Base-by-base conservation (phyloP, 1,284 basidiomycete genomes). In the Uromyces viciae-fabae region DNA sequence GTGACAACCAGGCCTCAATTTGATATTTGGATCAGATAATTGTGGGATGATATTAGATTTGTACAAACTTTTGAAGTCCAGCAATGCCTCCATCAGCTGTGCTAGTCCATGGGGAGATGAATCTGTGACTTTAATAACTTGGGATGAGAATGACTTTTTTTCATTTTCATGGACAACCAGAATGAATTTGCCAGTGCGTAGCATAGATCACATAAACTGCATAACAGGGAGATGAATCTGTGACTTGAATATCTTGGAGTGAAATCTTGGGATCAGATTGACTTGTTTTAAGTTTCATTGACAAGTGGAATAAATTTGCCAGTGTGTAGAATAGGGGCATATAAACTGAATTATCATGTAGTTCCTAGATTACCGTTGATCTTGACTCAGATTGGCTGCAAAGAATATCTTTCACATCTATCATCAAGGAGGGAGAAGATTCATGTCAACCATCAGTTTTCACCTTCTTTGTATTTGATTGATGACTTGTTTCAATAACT, bases 311-410 rank as follows among this genome's bases (percentile, higher is more conserved):
- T 46, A 69, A 42, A 2, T 46, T 11, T 38, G 42, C 66, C 17
- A 69, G 25, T 25, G 46, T 42, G 42, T 69, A 69, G 33, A 36
- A 69, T 36, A 69, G 38, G 2, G 66, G 66, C 42, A 69, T 42
- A 40, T n/a, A 46, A 2, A 38, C 25, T 3, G 66, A 36, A 14
- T 46, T 22, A 40, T 69, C 66, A 5, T 43, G 22, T 31, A 69
- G 25, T 19, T 46, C 40, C 40, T 25, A 22, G 28, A 69, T 22
- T 25, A 40, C 31, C 1, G 66, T 25, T 46, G 66, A 46, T 17
- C 17, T 69, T 42, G 66, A 69, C 31, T 9, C 42, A 42, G 66
- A 42, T 31, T 25, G 66, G 46, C 46, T 69, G 17, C 42, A 42
- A 42, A 69, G 66, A 46, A 69, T 69, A 2, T 69, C 40, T 8